A percentile compares a stretch with the other conserved stretches of the same genome.
Evolutionary conservation across 495 filamentous ascomycete species (phyloP).

Genomic region (Darksidea phi): DNA sequence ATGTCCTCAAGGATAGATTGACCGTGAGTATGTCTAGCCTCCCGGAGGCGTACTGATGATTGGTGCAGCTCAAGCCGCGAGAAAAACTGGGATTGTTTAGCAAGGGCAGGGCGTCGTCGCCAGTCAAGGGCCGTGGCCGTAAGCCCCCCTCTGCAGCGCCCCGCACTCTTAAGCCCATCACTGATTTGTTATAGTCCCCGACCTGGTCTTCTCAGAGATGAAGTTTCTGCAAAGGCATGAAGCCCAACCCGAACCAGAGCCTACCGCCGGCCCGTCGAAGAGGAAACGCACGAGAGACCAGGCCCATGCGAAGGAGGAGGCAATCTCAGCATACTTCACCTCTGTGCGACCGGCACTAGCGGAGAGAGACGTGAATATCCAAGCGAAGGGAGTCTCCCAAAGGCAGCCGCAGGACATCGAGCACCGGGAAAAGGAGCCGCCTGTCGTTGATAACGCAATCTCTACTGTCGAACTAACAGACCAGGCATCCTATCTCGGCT

Average conservation of each 20-base stretch:
- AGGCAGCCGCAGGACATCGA: conserved; percentile 4
- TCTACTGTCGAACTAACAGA: conserved; percentile 40
- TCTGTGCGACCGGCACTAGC: conserved; percentile 33
- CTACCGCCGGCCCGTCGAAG: conserved; percentile 16
- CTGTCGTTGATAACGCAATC: conserved; percentile 26
- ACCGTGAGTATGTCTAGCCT: conserved; percentile 45
- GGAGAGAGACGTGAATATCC: conserved; percentile 37
- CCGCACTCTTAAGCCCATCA: conserved; percentile 25
- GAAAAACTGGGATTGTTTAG: conserved; percentile 64
- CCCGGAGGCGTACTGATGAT: conserved; percentile 17
- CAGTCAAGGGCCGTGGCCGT: conserved; percentile 51
- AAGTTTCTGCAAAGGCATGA: conserved; percentile 54
- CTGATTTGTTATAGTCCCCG: conserved; percentile 52
- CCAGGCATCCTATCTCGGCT: conserved; percentile 38
- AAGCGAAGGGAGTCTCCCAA: conserved; percentile 23
- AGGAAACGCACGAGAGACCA: conserved; percentile 37
- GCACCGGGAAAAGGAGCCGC: conserved; percentile 10
- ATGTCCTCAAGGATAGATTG: conserved; percentile 57
- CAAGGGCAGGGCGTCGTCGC: conserved; percentile 66
- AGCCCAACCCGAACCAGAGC: conserved; percentile 35
- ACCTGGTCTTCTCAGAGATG: conserved; percentile 68
- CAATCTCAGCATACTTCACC: conserved; percentile 46
- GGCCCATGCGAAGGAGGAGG: conserved; percentile 37
- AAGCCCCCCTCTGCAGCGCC: conserved; percentile 32
- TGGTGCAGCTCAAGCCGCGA: conserved; percentile 55